These are phyloP conservation scores for Yamadazyma olivae DNA, from an alignment of 805 yeast genomes.

Conservation along the genomic window DNA sequence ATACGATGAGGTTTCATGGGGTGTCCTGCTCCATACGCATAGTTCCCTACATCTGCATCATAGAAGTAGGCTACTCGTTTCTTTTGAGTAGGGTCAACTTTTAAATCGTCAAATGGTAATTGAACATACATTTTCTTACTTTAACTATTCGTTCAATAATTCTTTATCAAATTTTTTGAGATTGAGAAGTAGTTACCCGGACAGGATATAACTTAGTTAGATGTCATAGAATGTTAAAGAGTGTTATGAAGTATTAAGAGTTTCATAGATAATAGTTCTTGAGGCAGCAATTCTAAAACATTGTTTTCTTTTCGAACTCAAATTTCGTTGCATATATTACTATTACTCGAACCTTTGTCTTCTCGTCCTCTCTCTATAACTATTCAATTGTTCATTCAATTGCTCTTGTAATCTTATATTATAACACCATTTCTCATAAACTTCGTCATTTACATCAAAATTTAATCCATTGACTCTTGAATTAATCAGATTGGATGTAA, in stretches of 20 bases:
- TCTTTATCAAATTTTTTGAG: too few relatives aligned
- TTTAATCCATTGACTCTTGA: slow-evolving; percentile 45
- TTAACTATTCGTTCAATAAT: too few relatives aligned
- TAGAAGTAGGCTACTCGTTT: slow-evolving; percentile 44
- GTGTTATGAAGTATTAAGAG: too few relatives aligned
- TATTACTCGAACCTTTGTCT: slow-evolving; percentile 2
- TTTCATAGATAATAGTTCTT: too few relatives aligned
- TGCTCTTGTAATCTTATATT: slow-evolving; percentile 45
- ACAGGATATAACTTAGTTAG: too few relatives aligned
- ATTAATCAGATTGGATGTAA: slow-evolving; percentile 17
- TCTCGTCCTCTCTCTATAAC: slow-evolving; percentile 17
- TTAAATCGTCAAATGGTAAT: slow-evolving; percentile 44
- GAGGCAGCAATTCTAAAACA: too few relatives aligned
- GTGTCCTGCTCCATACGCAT: slow-evolving; percentile 97
- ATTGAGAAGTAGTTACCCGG: too few relatives aligned
- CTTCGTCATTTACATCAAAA: slow-evolving; percentile 44
- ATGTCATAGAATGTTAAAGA: too few relatives aligned
- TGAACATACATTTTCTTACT: slow-evolving; percentile 39
- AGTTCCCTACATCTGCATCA: slow-evolving; percentile 89
- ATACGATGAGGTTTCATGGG: slow-evolving; percentile 99
- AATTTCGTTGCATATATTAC: too few relatives aligned
- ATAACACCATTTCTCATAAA: slow-evolving; percentile 36
- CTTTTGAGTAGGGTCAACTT: slow-evolving; percentile 38
- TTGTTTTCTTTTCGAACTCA: too few relatives aligned
- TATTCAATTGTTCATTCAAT: slow-evolving; percentile 39